A percentile compares a stretch with the other conserved stretches of the same genome.
Conservation (phyloP, 2,329 filamentous ascomycete species). For the Hypoxylon sp. region DNA sequence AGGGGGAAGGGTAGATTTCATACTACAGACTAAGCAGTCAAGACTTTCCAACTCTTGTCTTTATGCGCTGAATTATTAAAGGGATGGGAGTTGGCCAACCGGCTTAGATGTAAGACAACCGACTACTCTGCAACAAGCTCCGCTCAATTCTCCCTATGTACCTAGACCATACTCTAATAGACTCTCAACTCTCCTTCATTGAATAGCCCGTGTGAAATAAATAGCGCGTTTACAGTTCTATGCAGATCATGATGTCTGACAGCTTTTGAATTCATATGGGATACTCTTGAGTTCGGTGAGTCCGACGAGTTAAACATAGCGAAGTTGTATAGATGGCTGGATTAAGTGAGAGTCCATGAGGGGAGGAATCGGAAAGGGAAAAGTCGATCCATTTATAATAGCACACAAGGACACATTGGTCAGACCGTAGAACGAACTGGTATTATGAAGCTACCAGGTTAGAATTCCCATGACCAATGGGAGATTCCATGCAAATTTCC, state of each 20-base stretch:
- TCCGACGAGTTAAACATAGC: not conserved
- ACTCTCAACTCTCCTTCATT: conserved; percentile 22
- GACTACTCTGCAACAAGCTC: conserved; percentile 8
- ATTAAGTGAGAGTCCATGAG: not conserved
- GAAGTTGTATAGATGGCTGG: not conserved
- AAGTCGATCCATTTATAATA: too few species aligned
- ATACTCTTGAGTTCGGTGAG: not conserved
- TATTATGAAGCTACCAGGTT: conserved; percentile 55
- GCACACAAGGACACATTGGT: conserved; percentile 2
- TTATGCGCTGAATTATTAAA: not conserved
- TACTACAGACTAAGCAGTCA: not conserved
- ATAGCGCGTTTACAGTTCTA: not conserved
- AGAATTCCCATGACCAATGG: conserved; percentile 51
- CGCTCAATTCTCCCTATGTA: not conserved
- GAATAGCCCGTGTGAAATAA: not conserved
- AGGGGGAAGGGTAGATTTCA: not conserved
- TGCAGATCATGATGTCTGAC: too few species aligned
- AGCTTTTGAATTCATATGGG: too few species aligned
- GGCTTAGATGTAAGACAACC: not conserved
- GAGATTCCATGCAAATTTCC: conserved; percentile 51
- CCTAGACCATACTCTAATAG: conserved; percentile 31
- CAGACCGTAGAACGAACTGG: conserved; percentile 53
- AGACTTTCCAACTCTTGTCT: not conserved
- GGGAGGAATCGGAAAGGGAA: not conserved
- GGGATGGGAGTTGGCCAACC: not conserved